A percentile compares a stretch with the other conserved stretches of the same genome.
These are phyloP conservation scores for Aegilops speltoides DNA, from an alignment of 176 grass and related monocot genomes.

Conservation along the genomic window DNA sequence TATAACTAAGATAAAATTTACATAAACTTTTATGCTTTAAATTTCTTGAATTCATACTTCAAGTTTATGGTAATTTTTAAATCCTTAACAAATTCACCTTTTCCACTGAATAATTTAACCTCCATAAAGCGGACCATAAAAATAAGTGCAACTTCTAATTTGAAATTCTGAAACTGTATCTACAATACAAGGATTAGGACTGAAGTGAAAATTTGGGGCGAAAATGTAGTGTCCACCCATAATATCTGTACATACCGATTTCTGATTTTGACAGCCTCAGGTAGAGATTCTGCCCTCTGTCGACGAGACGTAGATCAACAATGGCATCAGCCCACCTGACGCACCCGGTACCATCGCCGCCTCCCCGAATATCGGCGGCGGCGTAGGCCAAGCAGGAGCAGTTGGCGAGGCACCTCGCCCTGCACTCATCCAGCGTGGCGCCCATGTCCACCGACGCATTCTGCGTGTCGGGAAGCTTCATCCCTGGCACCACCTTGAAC, in stretches of 20 bases:
- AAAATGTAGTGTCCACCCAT: no score
- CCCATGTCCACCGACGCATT: not conserved
- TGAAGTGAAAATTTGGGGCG: no score
- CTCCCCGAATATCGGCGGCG: not conserved
- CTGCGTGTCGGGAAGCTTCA: constrained; percentile 51
- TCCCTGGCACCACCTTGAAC: constrained; percentile 17
- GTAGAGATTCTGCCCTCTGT: constrained; percentile 28
- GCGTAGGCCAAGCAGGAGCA: constrained; percentile 70
- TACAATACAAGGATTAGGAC: not conserved
- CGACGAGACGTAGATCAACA: constrained; percentile 16
- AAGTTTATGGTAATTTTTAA: not conserved
- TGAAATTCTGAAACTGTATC: not conserved
- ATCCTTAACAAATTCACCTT: not conserved
- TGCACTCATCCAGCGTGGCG: constrained; percentile 28
- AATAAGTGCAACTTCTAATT: no score
- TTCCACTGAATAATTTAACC: not conserved
- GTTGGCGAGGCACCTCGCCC: constrained; percentile 31
- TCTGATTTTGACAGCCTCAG: constrained; percentile 21
- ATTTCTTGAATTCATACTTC: not conserved
- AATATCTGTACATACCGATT: not conserved
- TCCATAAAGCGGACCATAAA: not conserved
- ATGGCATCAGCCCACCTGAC: constrained; percentile 5
- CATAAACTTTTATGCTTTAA: not conserved
- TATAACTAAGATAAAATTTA: not conserved
- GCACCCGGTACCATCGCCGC: constrained; percentile 1